Evolutionary conservation across 2,329 filamentous ascomycete species (phyloP), one percentile per base, ranked within the genome.

Genomic region (Trichothecium sympodiale): DNA sequence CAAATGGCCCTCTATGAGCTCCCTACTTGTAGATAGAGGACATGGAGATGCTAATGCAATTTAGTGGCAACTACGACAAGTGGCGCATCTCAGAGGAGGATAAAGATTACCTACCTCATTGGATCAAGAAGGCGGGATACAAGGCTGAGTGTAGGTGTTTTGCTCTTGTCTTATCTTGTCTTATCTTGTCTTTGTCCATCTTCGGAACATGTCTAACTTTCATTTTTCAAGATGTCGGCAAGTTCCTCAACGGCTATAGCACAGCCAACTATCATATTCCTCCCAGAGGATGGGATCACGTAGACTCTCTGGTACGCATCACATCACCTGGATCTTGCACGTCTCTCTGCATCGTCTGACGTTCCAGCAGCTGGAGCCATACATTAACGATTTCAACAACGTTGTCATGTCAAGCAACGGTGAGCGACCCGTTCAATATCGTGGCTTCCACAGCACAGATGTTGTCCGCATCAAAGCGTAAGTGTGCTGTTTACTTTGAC

Each of bases 61-160:
- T n/a, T n/a, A n/a, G n/a, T n/a, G n/a, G n/a, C n/a, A n/a, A n/a
- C n/a, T 42, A 42, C 28, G 33, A 39, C 20, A 42, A 42, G 25
- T 42, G 29, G 29, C n/a, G n/a, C n/a, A 13, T 36, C 9, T 25
- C 39, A 8, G 39, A 35, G 7, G 29, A 43, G 23, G 39, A 39
- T 23, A n/a, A 20, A 17, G 29, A 43, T 23, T 43, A 43, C 20
- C 35, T 44, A n/a, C 42, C 42, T 4, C 36, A 38, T 25, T 44
- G 39, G 38, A 32, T 44, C 10, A 40, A 40, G 25, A 28, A 36
- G n/a, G 42, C 40, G 12, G 42, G 42, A n/a, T 44, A 44, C 25
- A 38, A 28, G 7, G 36, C 38, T 14, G 42, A 44, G 26, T 42
- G 35, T 41, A n/a, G n/a, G n/a, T n/a, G n/a, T n/a, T n/a, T n/a